A percentile compares a stretch with the other conserved stretches of the same genome.
Evolutionary conservation across 2,329 filamentous ascomycete genomes (phyloP).

Genomic region (Arachnomyces sp.): DNA sequence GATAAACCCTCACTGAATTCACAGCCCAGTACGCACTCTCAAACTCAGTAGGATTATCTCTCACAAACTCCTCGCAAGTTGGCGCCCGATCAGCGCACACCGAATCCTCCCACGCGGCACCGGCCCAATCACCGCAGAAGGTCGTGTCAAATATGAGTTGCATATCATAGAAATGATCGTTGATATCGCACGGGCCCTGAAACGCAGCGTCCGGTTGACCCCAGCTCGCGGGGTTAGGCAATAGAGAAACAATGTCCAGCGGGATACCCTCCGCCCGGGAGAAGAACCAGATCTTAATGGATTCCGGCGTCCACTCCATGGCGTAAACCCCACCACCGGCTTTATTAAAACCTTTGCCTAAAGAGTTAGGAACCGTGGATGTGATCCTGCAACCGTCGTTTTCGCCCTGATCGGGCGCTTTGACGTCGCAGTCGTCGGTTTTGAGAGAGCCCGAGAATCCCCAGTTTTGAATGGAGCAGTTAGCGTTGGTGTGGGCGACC

Average conservation of each 20-base stretch:
- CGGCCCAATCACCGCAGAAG: conserved; percentile 52
- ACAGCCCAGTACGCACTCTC: conserved; percentile 9
- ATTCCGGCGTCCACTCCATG: conserved; percentile 39
- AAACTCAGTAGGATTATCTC: conserved; percentile 11
- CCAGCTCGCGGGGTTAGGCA: conserved; percentile 40
- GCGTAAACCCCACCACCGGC: conserved; percentile 44
- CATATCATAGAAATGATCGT: conserved; percentile 33
- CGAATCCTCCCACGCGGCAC: conserved; percentile 16
- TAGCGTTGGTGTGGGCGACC: conserved; percentile 42
- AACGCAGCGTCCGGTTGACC: conserved; percentile 40
- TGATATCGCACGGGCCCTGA: conserved; percentile 33
- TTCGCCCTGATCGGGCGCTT: conserved; percentile 29
- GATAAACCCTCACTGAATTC: conserved; percentile 12
- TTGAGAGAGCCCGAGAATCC: conserved; percentile 44
- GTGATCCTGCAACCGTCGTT: conserved; percentile 39
- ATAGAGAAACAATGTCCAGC: conserved; percentile 34
- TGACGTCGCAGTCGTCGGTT: conserved; percentile 43
- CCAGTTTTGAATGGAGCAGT: conserved; percentile 36
- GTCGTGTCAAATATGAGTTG: conserved; percentile 44
- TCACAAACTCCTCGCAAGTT: conserved; percentile 11
- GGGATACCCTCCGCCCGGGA: conserved; percentile 33
- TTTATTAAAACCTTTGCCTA: conserved; percentile 48
- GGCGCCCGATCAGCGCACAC: conserved; percentile 6
- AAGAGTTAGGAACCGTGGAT: conserved; percentile 30
- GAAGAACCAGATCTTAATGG: conserved; percentile 48